A percentile compares a stretch with the other conserved stretches of the same genome.
These are phyloP conservation scores for Hyaloraphidium curvatum DNA, from an alignment of 192 early-diverging fungal genomes.

Conservation along the genomic window DNA sequence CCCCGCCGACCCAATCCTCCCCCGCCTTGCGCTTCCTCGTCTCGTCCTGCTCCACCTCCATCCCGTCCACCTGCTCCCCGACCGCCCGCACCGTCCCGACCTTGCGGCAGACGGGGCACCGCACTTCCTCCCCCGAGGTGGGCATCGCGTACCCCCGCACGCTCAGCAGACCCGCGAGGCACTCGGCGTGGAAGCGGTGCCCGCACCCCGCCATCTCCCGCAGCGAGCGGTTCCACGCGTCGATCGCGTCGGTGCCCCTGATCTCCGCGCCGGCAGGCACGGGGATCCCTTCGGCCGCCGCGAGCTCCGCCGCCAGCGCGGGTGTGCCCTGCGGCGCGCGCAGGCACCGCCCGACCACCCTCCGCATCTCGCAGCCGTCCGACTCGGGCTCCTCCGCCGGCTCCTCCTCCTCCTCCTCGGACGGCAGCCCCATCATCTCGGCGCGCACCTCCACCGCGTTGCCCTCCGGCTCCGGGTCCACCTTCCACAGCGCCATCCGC, in stretches of 20 bases:
- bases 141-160: not conserved
- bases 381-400: not conserved
- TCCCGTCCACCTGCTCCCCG: not conserved
- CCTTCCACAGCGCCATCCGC: too few species aligned
- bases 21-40: too few species aligned
- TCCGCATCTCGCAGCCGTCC: too few species aligned
- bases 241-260: too few species aligned
- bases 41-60: not conserved
- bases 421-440: not conserved
- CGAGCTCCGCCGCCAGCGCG: not conserved
- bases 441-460: not conserved
- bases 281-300: too few species aligned
- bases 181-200: not conserved
- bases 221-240: not conserved
- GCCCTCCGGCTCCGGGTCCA: too few species aligned
- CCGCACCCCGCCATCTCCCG: not conserved
- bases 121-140: not conserved
- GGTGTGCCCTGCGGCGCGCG: too few species aligned
- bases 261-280: too few species aligned
- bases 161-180: not conserved
- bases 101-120: not conserved
- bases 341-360: too few species aligned
- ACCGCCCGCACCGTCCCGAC: not conserved
- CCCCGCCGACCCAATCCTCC: too few species aligned
- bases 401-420: not conserved